Base-by-base conservation (phyloP, 768 basidiomycete genomes). In the Gymnopilus junonius region DNA sequence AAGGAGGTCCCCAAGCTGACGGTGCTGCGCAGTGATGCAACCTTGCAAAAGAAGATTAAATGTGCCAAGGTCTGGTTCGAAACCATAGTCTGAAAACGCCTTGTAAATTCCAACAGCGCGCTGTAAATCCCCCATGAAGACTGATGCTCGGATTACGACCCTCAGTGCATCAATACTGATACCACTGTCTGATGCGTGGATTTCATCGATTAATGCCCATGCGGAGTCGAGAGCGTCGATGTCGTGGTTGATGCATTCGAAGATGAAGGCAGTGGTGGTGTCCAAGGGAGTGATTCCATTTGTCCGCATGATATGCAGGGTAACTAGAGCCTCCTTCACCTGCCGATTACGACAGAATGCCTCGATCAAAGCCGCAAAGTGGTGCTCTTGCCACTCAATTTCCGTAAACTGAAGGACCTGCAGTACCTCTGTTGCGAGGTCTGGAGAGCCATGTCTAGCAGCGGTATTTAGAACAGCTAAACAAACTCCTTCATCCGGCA, bases 91-190 rank as follows among this genome's bases (percentile, higher is more conserved):
- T 0, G 77, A 48, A 27, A 87, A 81, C 20, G 83, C 83, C 63
- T 87, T 87, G 80, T 93, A 94, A n/a, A 87, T 84, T 4, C 89
- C 90, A 34, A 95, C 75, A 0, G 91, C 92, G 29, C 92, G 89
- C 62, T 90, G 87, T 8, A 95, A 75, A 72, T 94, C 93, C 14
- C 82, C 82, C 3, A 88, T 75, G 23, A 73, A 69, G 50, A 89
- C 77, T 1, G 87, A 83, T 0, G 92, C 93, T 58, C 83, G 80
- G 55, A 95, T 76, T 68, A 95, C 72, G 39, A 85, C 80, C 69
- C 92, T 91, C 62, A 93, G 74, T n/a, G 86, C 82, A 34, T 82
- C 75, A 17, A 85, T 70, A 65, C 91, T 86, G 43, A 95, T 70
- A 7, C 67, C 68, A 55, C 82, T 80, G 5, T 82, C 85, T 35